Base-by-base conservation (phyloP, 139 green algal species). In the Volvox reticuliferus region DNA sequence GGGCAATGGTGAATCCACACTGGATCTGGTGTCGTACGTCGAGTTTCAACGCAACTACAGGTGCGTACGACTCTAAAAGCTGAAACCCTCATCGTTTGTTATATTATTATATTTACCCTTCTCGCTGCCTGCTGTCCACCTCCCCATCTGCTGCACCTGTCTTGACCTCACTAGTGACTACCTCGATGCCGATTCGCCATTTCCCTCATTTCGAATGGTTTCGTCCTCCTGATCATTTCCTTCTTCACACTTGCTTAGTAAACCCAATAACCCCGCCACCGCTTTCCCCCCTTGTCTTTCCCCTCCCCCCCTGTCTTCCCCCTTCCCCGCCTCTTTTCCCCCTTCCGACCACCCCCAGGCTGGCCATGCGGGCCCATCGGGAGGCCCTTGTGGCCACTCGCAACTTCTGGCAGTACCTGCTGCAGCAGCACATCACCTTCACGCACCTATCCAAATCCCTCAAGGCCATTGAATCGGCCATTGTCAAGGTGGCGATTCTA, bases 11-110 rank as follows among this genome's bases (percentile, higher is more conserved):
- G 92, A 95, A 21, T 85, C 75, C 30, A 88, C 90, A 24, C 67
- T 94, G 78, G 94, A 95, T 88, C 89, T 95, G 21, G 91, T 93
- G 28, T 90, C 82, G 28, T 96, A 96, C 79, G 93, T 95, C 33
- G 94, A 95, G 91, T 94, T 94, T 68, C 91, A 95, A 50, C 68
- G 85, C 20, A 89, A 89, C 85, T 89, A 82, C 85, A 67, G 85
- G 69, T 87, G 30, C n/a, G 61, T 19, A 12, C 32, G 75, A 9
- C 2, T 14, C 26, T 14, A 30, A 3, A 28, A 30, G 65, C 6
- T 73, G 21, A 28, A 24, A 12, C 71, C 71, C 71, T 30, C 71
- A 2, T 79, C 28, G 44, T 55, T 9, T 55, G 9, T 55, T 55
- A 9, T 9, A 55, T 14, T 55, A 55, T 55, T 55, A 9, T 79